Evolutionary conservation across 2,329 filamentous ascomycete species (phyloP), one percentile per base, ranked within the genome.

Genomic region (Alternaria arbusti): DNA sequence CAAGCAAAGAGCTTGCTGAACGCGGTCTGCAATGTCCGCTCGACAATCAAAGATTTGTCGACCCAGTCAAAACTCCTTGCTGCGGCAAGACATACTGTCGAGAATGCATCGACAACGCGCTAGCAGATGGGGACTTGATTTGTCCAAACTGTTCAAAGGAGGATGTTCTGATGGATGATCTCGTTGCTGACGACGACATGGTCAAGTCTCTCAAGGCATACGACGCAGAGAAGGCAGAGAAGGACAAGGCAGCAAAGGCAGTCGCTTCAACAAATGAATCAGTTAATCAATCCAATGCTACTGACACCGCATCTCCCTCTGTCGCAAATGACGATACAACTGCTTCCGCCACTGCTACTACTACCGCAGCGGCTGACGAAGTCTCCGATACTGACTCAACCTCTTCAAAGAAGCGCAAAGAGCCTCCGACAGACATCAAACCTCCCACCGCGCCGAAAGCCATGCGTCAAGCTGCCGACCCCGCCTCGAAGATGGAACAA

Each of bases 1-100:
- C 90, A 77, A 91, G 92, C 84, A 94, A 96, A 84, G 93, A 95
- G 79, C 84, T 97, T 74, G 91, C 93, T 82, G 92, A 96, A 81
- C 90, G 88, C 75, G 95, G 95, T 70, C 85, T 99, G 78, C 91
- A 96, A 82, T 99, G 96, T 86, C 88, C 94, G 70, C 91, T 98
- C 86, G 96, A 98, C 89, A 96, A 96, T 84, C 94, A 93, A 82
- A 91, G 97, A 88, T 97, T 98, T 84, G 90, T 96, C 89, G 93
- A 97, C 81, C 95, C 96, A 87, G 96, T 96, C 87, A 97, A 97
- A 88, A 98, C 96, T 78, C 95, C 96, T 71, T 99, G 96, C 88
- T 99, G 96, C 86, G 89, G 92, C 84, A 96, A 92, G 88, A 97
- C 94, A 79, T 99, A 97, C 86, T 99, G 96, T 87, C 96, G 96